These are phyloP conservation scores for Talaromyces sp. DNA, from an alignment of 2,329 filamentous ascomycete species.

Conservation along the genomic window DNA sequence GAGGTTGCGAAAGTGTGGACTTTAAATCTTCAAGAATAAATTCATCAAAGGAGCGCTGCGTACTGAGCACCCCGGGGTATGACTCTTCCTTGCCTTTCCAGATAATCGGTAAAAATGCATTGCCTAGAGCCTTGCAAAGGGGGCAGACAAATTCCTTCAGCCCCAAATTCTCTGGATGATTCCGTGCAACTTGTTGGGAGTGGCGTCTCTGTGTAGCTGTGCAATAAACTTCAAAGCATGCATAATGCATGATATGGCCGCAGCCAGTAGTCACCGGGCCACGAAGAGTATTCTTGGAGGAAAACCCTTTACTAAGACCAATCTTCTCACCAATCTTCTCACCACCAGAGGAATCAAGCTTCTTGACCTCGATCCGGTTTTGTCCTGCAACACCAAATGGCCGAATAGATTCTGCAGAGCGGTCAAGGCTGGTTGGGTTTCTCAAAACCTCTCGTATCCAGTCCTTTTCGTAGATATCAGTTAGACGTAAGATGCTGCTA, in stretches of 20 bases:
- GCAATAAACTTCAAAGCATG: conserved; percentile 89
- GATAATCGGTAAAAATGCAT: conserved; percentile 88
- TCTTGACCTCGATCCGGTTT: conserved; percentile 73
- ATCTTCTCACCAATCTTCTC: conserved; percentile 71
- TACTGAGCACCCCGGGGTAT: conserved; percentile 67
- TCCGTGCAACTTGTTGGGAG: conserved; percentile 84
- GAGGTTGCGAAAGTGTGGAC: conserved; percentile 42
- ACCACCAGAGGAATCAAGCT: conserved; percentile 68
- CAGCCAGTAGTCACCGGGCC: conserved; percentile 88
- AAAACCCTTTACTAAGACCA: conserved; percentile 84
- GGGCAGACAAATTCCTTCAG: conserved; percentile 92
- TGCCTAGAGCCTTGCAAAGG: conserved; percentile 92
- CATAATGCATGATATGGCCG: conserved; percentile 97
- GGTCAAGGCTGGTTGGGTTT: conserved; percentile 77
- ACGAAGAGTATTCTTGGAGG: conserved; percentile 58
- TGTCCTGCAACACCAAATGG: conserved; percentile 89
- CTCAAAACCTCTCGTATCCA: conserved; percentile 78
- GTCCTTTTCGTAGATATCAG: conserved; percentile 73
- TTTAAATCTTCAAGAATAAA: conserved; percentile 63
- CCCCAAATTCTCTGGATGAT: conserved; percentile 78
- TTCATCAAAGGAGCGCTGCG: conserved; percentile 57
- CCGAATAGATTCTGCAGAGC: conserved; percentile 73
- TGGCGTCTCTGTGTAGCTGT: conserved; percentile 80
- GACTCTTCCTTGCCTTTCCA: conserved; percentile 91
- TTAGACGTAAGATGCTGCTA: conserved; percentile 81